These are phyloP conservation scores for Penicillium fimorum DNA, from an alignment of 495 filamentous ascomycete genomes.

Conservation along the genomic window DNA sequence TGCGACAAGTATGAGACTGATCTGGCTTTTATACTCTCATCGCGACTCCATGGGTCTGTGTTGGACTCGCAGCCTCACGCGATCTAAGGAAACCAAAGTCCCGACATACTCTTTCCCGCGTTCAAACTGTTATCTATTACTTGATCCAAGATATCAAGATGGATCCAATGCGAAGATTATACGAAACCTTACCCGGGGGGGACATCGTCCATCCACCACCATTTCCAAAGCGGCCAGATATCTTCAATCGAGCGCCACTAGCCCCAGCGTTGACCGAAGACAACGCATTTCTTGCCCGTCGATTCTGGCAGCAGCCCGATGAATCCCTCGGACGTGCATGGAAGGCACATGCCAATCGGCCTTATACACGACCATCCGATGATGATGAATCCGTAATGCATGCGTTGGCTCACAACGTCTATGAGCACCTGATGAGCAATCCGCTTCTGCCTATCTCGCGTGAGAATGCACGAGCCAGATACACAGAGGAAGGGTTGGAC, in stretches of 20 bases:
- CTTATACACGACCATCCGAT: slow-evolving; percentile 2
- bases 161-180: neutral
- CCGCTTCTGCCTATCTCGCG: slow-evolving; percentile 14
- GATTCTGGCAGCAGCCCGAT: slow-evolving; percentile 27
- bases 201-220: slow-evolving; percentile 12
- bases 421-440: slow-evolving; percentile 24
- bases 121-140: neutral
- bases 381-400: slow-evolving; percentile 7
- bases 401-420: slow-evolving; percentile 24
- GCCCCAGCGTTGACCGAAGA: slow-evolving; percentile 13
- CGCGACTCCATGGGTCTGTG: neutral
- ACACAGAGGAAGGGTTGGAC: slow-evolving; percentile 1
- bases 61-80: neutral
- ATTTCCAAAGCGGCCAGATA: slow-evolving; percentile 23
- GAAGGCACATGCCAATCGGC: slow-evolving; percentile 5
- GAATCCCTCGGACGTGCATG: slow-evolving; percentile 14
- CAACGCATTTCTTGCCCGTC: slow-evolving; percentile 26
- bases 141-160: slow-evolving; percentile 1
- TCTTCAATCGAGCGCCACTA: slow-evolving; percentile 23
- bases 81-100: neutral
- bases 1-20: neutral
- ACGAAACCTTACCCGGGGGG: neutral
- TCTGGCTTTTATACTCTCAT: neutral
- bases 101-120: neutral
- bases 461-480: slow-evolving; percentile 4